phyloP scores from a whole-genome alignment of 495 filamentous ascomycete species.

The Lindgomyces ingoldianus region DNA sequence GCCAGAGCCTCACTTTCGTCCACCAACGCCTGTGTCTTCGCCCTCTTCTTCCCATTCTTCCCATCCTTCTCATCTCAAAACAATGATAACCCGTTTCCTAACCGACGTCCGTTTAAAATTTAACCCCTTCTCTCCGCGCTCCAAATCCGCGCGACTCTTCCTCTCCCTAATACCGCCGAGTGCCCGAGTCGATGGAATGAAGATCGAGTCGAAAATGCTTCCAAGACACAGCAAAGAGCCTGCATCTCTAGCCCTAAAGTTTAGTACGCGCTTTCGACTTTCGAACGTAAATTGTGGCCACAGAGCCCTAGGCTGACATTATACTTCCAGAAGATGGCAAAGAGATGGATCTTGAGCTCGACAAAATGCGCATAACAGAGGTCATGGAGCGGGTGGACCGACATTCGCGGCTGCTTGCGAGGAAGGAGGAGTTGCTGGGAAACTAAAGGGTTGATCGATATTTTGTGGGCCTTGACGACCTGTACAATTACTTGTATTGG shows the following conservation, averaged over 20 bases:
- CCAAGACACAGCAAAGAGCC: slow-evolving; percentile 60
- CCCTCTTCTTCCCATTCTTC: not conserved
- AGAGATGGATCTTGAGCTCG: slow-evolving; percentile 67
- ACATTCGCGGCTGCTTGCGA: slow-evolving; percentile 75
- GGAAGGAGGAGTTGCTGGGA: slow-evolving; percentile 70
- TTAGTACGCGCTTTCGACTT: slow-evolving; percentile 61
- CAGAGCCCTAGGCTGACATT: not conserved
- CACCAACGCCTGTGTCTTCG: not conserved
- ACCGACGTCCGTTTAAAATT: slow-evolving; percentile 79
- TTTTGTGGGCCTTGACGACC: too few relatives aligned
- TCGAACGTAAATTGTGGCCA: not conserved
- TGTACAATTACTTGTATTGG: slow-evolving; percentile 1
- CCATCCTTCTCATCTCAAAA: too few relatives aligned
- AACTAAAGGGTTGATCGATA: slow-evolving; percentile 20
- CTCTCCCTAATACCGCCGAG: slow-evolving; percentile 83
- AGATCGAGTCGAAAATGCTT: slow-evolving; percentile 77
- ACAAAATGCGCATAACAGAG: slow-evolving; percentile 80
- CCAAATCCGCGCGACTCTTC: slow-evolving; percentile 81
- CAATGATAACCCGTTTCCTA: slow-evolving; percentile 92
- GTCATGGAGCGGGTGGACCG: slow-evolving; percentile 86
- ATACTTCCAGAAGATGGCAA: slow-evolving; percentile 72
- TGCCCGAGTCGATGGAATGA: slow-evolving; percentile 67
- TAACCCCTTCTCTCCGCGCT: slow-evolving; percentile 81
- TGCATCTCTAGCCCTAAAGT: slow-evolving; percentile 71
- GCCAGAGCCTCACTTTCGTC: not conserved